phyloP scores from a whole-genome alignment of 148 eudicot genomes.

The Silene uniflora region DNA sequence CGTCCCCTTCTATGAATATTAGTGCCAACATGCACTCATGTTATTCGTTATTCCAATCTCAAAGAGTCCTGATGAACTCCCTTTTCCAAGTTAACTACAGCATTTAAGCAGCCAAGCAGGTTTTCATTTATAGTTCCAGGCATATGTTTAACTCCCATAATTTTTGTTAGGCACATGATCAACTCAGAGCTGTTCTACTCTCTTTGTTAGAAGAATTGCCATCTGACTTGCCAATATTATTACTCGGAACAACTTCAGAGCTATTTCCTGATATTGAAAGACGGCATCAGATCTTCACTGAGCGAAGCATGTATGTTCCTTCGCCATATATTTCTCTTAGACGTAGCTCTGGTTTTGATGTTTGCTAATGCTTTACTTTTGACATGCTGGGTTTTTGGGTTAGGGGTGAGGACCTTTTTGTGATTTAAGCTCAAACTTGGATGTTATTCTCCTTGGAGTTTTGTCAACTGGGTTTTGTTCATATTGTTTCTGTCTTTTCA shows the following conservation, averaged over 20 bases:
- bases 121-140: not conserved
- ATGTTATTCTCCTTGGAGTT: not conserved
- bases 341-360: slow-evolving; percentile 7
- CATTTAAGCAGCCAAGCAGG: not conserved
- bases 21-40: not conserved
- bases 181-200: slow-evolving; percentile 80
- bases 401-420: not conserved
- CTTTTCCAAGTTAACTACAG: not conserved
- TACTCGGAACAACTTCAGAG: slow-evolving; percentile 67
- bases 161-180: slow-evolving; percentile 84
- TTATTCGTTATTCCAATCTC: not conserved
- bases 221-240: slow-evolving; percentile 81
- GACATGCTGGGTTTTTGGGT: slow-evolving; percentile 8
- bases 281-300: slow-evolving; percentile 49
- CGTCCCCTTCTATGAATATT: not conserved
- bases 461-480: not conserved
- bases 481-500: not conserved
- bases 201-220: slow-evolving; percentile 89
- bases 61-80: not conserved
- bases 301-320: slow-evolving; percentile 58
- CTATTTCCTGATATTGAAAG: slow-evolving; percentile 46
- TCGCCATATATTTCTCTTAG: not conserved
- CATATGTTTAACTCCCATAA: slow-evolving; percentile 17
- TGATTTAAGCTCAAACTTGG: not conserved
- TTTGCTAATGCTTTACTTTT: not conserved